These are phyloP conservation scores for Tulasnella sp. DNA, from an alignment of 768 basidiomycete species.

Conservation along the genomic window DNA sequence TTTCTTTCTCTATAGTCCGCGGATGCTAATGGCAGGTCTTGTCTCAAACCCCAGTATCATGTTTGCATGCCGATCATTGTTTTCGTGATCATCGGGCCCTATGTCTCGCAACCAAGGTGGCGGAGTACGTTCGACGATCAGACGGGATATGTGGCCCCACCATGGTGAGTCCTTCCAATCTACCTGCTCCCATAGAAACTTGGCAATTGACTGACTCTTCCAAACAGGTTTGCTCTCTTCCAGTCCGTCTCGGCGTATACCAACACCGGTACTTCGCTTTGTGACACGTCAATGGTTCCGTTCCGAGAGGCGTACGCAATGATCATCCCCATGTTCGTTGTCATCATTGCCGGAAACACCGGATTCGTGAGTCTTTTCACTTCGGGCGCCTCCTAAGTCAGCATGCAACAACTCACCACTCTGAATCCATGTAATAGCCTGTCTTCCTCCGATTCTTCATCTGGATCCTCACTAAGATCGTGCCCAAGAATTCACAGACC, in stretches of 20 bases:
- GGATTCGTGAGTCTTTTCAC: constrained; percentile 66
- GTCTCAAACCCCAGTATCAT: constrained; percentile 60
- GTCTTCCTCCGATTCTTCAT: constrained; percentile 64
- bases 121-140: constrained; percentile 52
- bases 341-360: constrained; percentile 90
- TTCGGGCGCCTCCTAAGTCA: not conserved
- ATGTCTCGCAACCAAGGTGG: constrained; percentile 64
- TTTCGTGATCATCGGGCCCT: constrained; percentile 76
- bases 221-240: constrained; percentile 72
- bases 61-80: constrained; percentile 61
- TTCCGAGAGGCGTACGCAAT: constrained; percentile 83
- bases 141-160: constrained; percentile 50
- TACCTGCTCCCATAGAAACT: not conserved
- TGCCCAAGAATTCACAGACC: constrained; percentile 54
- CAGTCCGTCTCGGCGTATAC: constrained; percentile 84
- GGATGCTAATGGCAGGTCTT: constrained; percentile 2
- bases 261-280: constrained; percentile 82
- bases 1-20: not conserved
- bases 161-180: constrained; percentile 52
- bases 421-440: not conserved
- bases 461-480: constrained; percentile 64
- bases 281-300: constrained; percentile 87
- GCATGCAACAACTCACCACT: not conserved
- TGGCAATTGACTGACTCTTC: not conserved
- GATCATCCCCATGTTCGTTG: constrained; percentile 64